Base-by-base conservation (phyloP, 2,329 filamentous ascomycete species). In the Xylariaceae sp. region DNA sequence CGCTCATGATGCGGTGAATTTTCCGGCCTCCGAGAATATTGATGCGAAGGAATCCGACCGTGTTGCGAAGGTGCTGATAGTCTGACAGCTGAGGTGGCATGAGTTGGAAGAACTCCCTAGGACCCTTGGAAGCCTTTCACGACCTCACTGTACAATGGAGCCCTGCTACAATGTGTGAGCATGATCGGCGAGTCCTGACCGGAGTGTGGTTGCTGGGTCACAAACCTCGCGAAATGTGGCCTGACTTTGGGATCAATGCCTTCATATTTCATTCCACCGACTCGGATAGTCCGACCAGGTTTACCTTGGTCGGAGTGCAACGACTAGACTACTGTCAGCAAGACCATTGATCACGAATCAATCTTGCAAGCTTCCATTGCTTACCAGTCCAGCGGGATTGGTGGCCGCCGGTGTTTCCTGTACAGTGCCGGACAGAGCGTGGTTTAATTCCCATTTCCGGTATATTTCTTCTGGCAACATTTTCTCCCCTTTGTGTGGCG, bases 391-490 rank as follows among this genome's bases (percentile, higher is more conserved):
- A 18, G 17, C 13, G 17, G 9, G 13, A 15, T 45, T n/a, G 42
- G n/a, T 17, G 17, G 44, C 3, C 23, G 15, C 3, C 23, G 15
- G 50, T 2, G 30, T 52, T 49, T 37, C 23, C 39, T 37, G 39
- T 47, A 48, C 23, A 44, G n/a, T 9, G 34, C 35, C 42, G 34
- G 50, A 39, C 44, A 9, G 51, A 53, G n/a, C 30, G 11, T 44
- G 45, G 13, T 30, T 39, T n/a, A 34, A 5, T 23, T 58, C 45
- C 53, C 44, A 49, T 47, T 53, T 54, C 8, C 34, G 47, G 39
- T 61, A 58, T 15, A 61, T 34, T 11, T 55, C 4, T 5, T 45
- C 18, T 3, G 59, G 55, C 10, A 55, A 54, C 47, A 58, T 39
- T 17, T 35, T 18, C 13, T 51, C 34, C 4, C 34, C 47, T 9